Evolutionary conservation across 345 rosid species (phyloP), one percentile per base, ranked within the genome.

Genomic region (Melastoma malabathricum): DNA sequence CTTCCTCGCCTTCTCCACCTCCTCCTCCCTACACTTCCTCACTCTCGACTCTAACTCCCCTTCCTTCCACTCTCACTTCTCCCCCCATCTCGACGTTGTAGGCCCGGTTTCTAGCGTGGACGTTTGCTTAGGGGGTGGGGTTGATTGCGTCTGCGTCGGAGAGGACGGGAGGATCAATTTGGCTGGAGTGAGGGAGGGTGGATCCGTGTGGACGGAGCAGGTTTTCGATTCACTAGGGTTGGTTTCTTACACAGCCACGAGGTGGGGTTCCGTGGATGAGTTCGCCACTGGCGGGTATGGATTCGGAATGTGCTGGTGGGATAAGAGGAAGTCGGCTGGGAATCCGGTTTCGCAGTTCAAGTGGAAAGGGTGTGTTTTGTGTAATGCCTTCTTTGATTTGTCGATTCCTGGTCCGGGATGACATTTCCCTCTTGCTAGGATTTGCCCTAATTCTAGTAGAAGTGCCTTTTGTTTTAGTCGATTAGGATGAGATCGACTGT

Each of bases 221-320:
- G 73, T 86, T 47, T 78, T 72, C 50, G 93, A 90, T 44, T 82
- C 79, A 47, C 75, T 75, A 45, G 98, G 96, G 9, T 59, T 86
- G 64, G 84, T 82, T 25, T 77, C 82, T 14, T 90, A 82, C 59
- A 73, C 75, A 14, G 80, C 93, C 1, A 94, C 72, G 51, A 86
- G 67, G 55, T 84, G 96, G 94, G 96, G 89, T 6, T 90, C 98
- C 6, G 78, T 82, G 13, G 60, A 59, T 51, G 98, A 90, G 72
- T 86, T 86, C 65, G 89, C 80, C 3, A 86, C 95, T 2, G 98
- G 96, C 48, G 92, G 98, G 22, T 75, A 58, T 44, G 96, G 96
- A 17, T 82, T 78, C 58, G 82, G 92, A 53, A 59, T 90, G 41
- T 94, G 79, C 27, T 78, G 89, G 93, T 90, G 96, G 98, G 98